Conservation (phyloP, 2,329 filamentous ascomycete species). For the Xylariaceae sp. region DNA sequence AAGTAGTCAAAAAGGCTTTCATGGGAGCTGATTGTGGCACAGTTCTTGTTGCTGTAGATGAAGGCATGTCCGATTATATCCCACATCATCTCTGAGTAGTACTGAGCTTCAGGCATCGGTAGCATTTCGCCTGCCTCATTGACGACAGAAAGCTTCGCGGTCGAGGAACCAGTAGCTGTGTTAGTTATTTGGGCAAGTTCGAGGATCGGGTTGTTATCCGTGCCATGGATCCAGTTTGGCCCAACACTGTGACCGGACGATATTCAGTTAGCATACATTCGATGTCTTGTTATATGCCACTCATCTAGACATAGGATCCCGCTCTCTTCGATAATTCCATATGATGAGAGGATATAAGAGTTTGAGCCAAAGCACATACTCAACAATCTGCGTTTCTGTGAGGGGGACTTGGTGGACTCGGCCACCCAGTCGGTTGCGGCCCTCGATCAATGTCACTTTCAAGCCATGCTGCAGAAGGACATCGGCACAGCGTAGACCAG, state of each 20-base stretch:
- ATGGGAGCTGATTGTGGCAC: constrained; percentile 41
- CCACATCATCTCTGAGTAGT: constrained; percentile 56
- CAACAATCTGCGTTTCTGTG: constrained; percentile 43
- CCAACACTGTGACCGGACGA: constrained; percentile 39
- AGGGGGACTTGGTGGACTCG: constrained; percentile 51
- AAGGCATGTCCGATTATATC: constrained; percentile 63
- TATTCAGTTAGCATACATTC: constrained; percentile 1
- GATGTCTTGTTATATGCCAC: background rate
- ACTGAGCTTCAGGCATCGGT: constrained; percentile 40
- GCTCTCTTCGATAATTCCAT: background rate
- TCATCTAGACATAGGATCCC: background rate
- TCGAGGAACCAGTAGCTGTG: constrained; percentile 45
- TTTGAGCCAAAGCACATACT: constrained; percentile 28
- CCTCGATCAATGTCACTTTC: constrained; percentile 65
- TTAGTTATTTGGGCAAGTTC: constrained; percentile 59
- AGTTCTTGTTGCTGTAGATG: constrained; percentile 55
- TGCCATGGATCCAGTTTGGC: constrained; percentile 79
- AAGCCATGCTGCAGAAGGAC: constrained; percentile 60
- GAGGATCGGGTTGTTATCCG: constrained; percentile 63
- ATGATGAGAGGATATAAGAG: background rate
- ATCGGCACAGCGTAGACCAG: constrained; percentile 67
- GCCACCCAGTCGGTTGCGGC: constrained; percentile 60
- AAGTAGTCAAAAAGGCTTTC: constrained; percentile 54
- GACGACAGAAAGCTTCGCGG: constrained; percentile 50
- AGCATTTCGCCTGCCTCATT: constrained; percentile 52